Percentiles rank a stretch among this genome's conserved stretches.
phyloP scores from a whole-genome alignment of 768 basidiomycete genomes.

The Sarcomyxa edulis region DNA sequence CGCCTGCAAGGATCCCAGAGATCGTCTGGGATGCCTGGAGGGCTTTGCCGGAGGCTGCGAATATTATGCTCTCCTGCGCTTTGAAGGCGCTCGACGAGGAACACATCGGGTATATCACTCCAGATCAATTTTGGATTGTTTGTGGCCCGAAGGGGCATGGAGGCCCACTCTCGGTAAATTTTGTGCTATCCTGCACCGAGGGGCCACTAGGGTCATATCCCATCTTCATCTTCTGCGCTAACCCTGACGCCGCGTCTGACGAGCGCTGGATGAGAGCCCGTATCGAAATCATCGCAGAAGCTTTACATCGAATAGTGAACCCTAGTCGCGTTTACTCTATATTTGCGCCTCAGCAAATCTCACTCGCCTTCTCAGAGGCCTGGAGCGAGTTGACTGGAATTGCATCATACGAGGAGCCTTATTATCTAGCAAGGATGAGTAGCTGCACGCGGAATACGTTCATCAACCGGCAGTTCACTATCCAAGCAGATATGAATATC shows the following conservation, averaged over 20 bases:
- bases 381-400: conserved; percentile 30
- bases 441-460: conserved; percentile 35
- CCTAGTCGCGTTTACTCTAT: conserved; percentile 40
- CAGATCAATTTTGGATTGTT: conserved; percentile 20
- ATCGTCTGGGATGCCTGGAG: conserved; percentile 23
- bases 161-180: conserved; percentile 22
- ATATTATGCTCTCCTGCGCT: conserved; percentile 16
- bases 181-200: conserved; percentile 43
- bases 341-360: conserved; percentile 34
- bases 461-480: conserved; percentile 2
- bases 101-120: neutral
- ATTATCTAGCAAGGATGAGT: conserved; percentile 41
- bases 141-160: conserved; percentile 28
- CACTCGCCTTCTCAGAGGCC: conserved; percentile 28
- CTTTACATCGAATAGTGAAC: conserved; percentile 24
- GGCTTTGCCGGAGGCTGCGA: conserved; percentile 20
- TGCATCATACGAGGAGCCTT: conserved; percentile 20
- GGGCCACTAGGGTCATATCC: conserved; percentile 41
- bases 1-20: no score
- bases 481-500: conserved; percentile 17
- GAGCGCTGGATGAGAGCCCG: conserved; percentile 20
- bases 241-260: conserved; percentile 25
- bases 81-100: conserved; percentile 8
- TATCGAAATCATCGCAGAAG: conserved; percentile 25
- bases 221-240: conserved; percentile 40